Evolutionary conservation across 2,329 filamentous ascomycete species (phyloP), one percentile per base, ranked within the genome.

Genomic region (Metarhizium sp.): DNA sequence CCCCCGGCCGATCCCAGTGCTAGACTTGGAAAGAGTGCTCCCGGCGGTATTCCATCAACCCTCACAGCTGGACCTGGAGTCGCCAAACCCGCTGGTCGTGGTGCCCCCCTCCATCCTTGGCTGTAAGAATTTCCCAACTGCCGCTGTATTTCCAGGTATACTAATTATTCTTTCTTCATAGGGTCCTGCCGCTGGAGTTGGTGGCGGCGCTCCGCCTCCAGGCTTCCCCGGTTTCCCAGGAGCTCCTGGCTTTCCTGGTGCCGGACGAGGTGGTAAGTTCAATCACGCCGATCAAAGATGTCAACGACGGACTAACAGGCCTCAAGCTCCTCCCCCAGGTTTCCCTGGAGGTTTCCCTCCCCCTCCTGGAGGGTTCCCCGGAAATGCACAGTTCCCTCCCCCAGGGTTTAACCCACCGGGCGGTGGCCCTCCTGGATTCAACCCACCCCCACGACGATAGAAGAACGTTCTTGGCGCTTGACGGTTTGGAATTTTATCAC

Each of bases 1-100:
- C 94, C 94, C 50, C 92, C 95, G 10, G 90, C 92, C 65, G 94
- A 99, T 67, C 92, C 94, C 54, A 90, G 91, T 64, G 85, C 92
- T 51, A 84, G 94, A 73, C 81, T 99, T 59, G 94, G 92, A 67
- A 87, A 88, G 71, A 83, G 81, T 61, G 84, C 84, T 34, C 79
- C 87, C 36, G 82, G 85, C 58, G 87, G 86, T 56, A 78, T 82
- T 40, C 76, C 87, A 46, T 83, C 87, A 53, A 84, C 87, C 42
- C 78, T 96, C 63, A 80, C 86, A 59, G 83, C 90, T 62, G 94
- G 94, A 51, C 89, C 92, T 60, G 94, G 94, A 66, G 90, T 97
- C 62, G 87, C 90, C 61, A 87, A 91, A 69, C 91, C 94, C 63
- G 92, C 92, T 66, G 94, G 94, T 64, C 84, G 94, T 72, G 94